phyloP scores from a whole-genome alignment of 2,329 filamentous ascomycete genomes.

The Aspergillus texensis region DNA sequence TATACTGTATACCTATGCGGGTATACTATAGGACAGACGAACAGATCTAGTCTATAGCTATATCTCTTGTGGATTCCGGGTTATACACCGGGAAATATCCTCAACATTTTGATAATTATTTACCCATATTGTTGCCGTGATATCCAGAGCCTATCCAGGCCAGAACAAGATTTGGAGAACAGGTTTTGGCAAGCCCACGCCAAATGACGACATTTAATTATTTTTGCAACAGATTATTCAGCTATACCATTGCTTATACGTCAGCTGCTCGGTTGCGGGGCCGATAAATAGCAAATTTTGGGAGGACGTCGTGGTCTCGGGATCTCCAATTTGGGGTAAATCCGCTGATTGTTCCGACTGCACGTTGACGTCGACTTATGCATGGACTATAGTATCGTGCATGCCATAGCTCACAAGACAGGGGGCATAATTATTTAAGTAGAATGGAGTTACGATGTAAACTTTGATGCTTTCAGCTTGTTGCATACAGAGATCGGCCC shows the following conservation, averaged over 20 bases:
- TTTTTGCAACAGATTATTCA: neutral
- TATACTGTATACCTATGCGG: neutral
- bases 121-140: neutral
- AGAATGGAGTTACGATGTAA: neutral
- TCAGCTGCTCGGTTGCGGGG: neutral
- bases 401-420: neutral
- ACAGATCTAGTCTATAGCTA: neutral
- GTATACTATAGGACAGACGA: neutral
- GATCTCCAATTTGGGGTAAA: neutral
- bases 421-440: neutral
- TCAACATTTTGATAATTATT: neutral
- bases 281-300: neutral
- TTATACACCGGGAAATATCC: neutral
- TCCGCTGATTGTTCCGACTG: neutral
- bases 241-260: neutral
- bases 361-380: neutral
- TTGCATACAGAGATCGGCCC: neutral
- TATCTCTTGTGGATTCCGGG: neutral
- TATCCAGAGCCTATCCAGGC: neutral
- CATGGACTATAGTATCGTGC: neutral
- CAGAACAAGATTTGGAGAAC: neutral
- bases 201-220: neutral
- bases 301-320: neutral
- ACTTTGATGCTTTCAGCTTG: neutral
- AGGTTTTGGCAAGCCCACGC: neutral